Evolutionary conservation across 768 basidiomycete genomes (phyloP).

Genomic region (Wakefieldia striispora): DNA sequence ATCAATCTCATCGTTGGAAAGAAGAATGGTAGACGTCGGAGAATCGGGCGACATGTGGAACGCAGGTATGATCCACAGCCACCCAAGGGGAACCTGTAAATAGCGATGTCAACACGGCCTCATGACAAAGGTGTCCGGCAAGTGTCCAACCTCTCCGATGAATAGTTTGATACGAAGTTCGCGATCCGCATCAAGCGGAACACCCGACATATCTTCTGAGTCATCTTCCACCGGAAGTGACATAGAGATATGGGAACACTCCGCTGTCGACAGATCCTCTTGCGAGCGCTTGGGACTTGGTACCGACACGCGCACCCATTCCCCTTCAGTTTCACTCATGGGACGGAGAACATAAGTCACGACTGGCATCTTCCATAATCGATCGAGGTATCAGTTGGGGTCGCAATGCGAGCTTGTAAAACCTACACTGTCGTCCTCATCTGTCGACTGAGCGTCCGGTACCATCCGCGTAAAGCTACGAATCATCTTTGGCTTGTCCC

Average conservation of each 20-base stretch:
- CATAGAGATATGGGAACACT: constrained; percentile 1
- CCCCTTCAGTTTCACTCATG: constrained; percentile 24
- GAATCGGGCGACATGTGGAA: constrained; percentile 70
- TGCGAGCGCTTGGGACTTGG: neutral
- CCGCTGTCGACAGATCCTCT: neutral
- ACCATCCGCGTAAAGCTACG: constrained; percentile 66
- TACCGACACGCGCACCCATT: constrained; percentile 37
- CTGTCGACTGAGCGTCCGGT: constrained; percentile 12
- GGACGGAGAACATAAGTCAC: constrained; percentile 47
- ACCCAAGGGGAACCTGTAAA: constrained; percentile 69
- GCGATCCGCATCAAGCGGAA: constrained; percentile 62
- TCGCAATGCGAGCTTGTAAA: neutral
- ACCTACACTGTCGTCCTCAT: constrained; percentile 13
- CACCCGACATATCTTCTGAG: constrained; percentile 34
- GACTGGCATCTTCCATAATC: constrained; percentile 37
- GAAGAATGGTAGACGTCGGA: constrained; percentile 32
- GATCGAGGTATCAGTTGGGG: neutral
- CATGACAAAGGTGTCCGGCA: neutral
- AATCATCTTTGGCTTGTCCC: constrained; percentile 82
- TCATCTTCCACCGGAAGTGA: constrained; percentile 3
- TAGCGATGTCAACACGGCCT: neutral
- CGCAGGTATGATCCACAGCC: constrained; percentile 84
- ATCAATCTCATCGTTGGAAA: constrained; percentile 67
- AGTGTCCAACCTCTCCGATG: constrained; percentile 58
- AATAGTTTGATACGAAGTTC: constrained; percentile 73